Base-by-base conservation (phyloP, 176 grass and related monocot species). In the Chrysopogon serrulatus region DNA sequence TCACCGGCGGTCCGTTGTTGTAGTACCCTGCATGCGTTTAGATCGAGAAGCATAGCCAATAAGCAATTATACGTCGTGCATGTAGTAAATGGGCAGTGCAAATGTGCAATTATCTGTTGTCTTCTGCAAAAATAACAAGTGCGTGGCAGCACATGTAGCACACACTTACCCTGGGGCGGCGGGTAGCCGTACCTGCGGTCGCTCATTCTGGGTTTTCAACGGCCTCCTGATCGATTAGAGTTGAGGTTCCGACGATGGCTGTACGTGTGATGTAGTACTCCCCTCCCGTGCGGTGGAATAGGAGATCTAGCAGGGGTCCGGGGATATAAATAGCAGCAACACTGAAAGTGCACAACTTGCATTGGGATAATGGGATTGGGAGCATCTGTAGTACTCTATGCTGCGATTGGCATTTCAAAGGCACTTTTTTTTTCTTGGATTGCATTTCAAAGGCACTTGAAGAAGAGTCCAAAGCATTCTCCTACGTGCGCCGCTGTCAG, bases 1-100 rank as follows among this genome's bases (percentile, higher is more conserved):
- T 88, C 79, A 90, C 91, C 57, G 85, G 85, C 6, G 88, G 85
- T 0, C 88, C 85, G n/a, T 90, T 87, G 74, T 88, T 87, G 74
- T 93, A 93, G 36, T 92, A 88, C 30, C 90, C 86, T 92, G 65
- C 10, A 19, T 16, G 26, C 8, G n/a, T n/a, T n/a, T n/a, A n/a
- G n/a, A n/a, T n/a, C 15, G 2, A 3, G 16, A 35, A 5, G 40
- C 41, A 47, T 15, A 5, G 15, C 16, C 13, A 13, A 8, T 7
- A 5, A 57, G 7, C 23, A 44, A 15, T 10, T 18, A 33, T 23
- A 9, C 39, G 49, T 36, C 11, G 31, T 44, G 39, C 41, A 47
- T 17, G 24, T 24, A 23, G 24, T 24, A 23, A 47, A 47, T 47
- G 41, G 41, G 11, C 4, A 43, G 41, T 3, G n/a, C n/a, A n/a